Evolutionary conservation across 306 rosid species (phyloP).

Genomic region (Inga leiocalycina): DNA sequence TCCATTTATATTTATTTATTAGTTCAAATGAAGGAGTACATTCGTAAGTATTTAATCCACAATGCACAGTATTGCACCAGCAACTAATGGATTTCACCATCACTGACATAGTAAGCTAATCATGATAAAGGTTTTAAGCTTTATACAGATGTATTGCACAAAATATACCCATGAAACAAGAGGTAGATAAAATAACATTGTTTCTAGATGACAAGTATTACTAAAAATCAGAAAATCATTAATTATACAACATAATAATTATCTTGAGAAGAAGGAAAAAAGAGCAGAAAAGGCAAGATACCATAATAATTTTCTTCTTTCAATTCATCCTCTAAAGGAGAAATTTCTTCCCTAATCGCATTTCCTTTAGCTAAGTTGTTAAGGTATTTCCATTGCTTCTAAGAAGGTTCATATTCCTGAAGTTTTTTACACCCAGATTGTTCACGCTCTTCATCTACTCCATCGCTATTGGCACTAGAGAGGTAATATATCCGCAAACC

Average conservation of each 20-base stretch:
- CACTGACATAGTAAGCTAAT: not conserved
- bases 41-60: not conserved
- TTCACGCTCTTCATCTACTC: slow-evolving; percentile 74
- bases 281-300: slow-evolving; percentile 87
- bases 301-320: slow-evolving; percentile 86
- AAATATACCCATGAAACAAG: slow-evolving; percentile 3
- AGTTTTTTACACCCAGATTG: slow-evolving; percentile 79
- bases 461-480: slow-evolving; percentile 65
- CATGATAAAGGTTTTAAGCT: slow-evolving; percentile 1
- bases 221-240: not conserved
- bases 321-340: slow-evolving; percentile 62
- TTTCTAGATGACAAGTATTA: not conserved
- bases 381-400: slow-evolving; percentile 72
- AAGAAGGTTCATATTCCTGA: slow-evolving; percentile 73
- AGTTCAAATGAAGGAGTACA: not conserved
- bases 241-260: slow-evolving; percentile 17
- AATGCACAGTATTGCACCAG: not conserved
- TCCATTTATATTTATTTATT: not conserved
- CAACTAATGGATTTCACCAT: slow-evolving; percentile 26
- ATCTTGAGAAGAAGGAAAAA: slow-evolving; percentile 81
- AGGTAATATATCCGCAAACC: slow-evolving; percentile 86
- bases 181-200: not conserved
- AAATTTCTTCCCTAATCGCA: slow-evolving; percentile 44
- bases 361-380: slow-evolving; percentile 66
- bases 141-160: not conserved